These are phyloP conservation scores for Skeletonema marinoi DNA, from an alignment of 108 stramenopile species.

Conservation along the genomic window DNA sequence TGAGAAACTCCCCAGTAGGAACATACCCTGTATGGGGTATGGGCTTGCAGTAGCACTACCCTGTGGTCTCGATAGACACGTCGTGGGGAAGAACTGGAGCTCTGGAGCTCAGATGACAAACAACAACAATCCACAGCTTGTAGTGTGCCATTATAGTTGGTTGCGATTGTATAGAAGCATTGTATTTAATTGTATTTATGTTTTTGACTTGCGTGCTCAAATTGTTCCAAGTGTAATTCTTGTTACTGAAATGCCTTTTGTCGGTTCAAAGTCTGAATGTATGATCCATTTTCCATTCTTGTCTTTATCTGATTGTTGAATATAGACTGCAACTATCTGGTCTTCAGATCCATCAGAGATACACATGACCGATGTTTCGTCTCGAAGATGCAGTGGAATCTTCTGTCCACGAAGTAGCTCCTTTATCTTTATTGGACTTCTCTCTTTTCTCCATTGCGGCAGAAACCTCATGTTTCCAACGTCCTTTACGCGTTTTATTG, in stretches of 20 bases:
- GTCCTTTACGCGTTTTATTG: slow-evolving; percentile 31
- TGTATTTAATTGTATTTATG: too few species aligned
- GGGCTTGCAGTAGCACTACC: too few species aligned
- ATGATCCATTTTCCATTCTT: slow-evolving; percentile 23
- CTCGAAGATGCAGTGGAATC: slow-evolving; percentile 78
- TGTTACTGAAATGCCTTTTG: not conserved
- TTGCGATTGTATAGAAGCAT: too few species aligned
- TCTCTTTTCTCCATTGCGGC: slow-evolving; percentile 80
- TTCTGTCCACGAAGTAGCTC: slow-evolving; percentile 93
- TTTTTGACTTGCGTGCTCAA: too few species aligned
- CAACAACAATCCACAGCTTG: too few species aligned
- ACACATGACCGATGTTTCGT: slow-evolving; percentile 51
- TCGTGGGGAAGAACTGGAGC: too few species aligned
- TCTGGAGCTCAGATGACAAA: too few species aligned
- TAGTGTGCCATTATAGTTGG: too few species aligned
- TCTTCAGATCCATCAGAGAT: slow-evolving; percentile 1
- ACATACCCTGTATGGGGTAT: too few species aligned
- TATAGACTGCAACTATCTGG: slow-evolving; percentile 30
- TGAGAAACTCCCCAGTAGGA: too few species aligned
- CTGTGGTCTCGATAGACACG: too few species aligned
- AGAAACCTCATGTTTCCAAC: slow-evolving; percentile 45
- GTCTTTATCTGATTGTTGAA: slow-evolving; percentile 1
- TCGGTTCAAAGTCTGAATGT: slow-evolving; percentile 24
- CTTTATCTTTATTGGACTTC: slow-evolving; percentile 71
- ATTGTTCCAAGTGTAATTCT: not conserved